phyloP scores from a whole-genome alignment of 257 asterid genomes.

The Marsdenia floribunda region DNA sequence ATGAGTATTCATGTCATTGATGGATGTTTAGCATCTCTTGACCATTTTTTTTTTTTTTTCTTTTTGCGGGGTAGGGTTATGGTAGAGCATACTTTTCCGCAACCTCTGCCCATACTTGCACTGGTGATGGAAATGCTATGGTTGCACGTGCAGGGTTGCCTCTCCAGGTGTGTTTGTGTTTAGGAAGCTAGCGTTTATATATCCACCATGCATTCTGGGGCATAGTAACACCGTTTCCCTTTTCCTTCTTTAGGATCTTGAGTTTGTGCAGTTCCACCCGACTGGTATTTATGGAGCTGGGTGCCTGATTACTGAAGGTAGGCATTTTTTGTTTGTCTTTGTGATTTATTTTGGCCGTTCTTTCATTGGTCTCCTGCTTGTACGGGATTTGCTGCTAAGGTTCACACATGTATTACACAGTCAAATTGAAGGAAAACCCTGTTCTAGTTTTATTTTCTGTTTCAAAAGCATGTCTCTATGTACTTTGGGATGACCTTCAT shows the following conservation, averaged over 20 bases:
- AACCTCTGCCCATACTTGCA: constrained; percentile 99
- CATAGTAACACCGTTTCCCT: not conserved
- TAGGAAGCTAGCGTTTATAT: not conserved
- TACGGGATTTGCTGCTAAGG: not conserved
- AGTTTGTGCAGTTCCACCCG: constrained; percentile 95
- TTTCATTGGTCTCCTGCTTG: not conserved
- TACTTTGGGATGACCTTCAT: not conserved
- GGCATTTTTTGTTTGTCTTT: constrained; percentile 1
- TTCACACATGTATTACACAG: too few relatives aligned
- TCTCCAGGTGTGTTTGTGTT: constrained; percentile 55
- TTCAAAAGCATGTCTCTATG: not conserved
- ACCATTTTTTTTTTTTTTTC: not conserved
- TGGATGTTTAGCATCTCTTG: constrained; percentile 5
- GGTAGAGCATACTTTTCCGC: constrained; percentile 97
- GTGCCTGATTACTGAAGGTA: constrained; percentile 96
- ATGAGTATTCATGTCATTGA: constrained; percentile 4
- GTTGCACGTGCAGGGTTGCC: constrained; percentile 99
- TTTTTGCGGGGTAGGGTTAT: constrained; percentile 52
- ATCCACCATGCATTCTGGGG: not conserved
- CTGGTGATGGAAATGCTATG: constrained; percentile 99
- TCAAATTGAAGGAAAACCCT: not conserved
- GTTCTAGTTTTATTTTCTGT: not conserved
- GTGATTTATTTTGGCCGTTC: not conserved
- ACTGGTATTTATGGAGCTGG: constrained; percentile 99
- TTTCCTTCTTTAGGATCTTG: constrained; percentile 59